phyloP scores from a whole-genome alignment of 805 yeast genomes.

The Kregervanrija fluxuum region DNA sequence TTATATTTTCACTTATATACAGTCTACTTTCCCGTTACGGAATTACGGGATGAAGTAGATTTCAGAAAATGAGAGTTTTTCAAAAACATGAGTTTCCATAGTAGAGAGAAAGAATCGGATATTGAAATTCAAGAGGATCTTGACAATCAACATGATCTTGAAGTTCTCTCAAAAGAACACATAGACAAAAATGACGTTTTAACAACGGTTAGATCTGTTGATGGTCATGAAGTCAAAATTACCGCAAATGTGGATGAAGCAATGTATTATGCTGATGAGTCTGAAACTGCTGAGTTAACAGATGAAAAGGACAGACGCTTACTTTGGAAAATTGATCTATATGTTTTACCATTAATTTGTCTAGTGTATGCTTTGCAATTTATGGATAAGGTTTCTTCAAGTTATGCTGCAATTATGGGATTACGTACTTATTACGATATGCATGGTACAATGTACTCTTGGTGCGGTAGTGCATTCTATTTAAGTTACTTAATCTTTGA shows the following conservation, averaged over 20 bases:
- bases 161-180: neutral
- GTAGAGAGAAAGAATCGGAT: too few relatives aligned
- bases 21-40: too few relatives aligned
- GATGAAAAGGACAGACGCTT: constrained; percentile 22
- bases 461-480: constrained; percentile 40
- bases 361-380: constrained; percentile 29
- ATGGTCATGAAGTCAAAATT: neutral
- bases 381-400: constrained; percentile 34
- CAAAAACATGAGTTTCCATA: too few relatives aligned
- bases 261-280: neutral
- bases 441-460: constrained; percentile 30
- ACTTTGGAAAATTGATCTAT: constrained; percentile 32
- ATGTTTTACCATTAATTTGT: constrained; percentile 30
- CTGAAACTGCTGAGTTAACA: neutral
- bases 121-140: too few relatives aligned
- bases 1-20: too few relatives aligned
- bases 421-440: constrained; percentile 28
- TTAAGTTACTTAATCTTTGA: constrained; percentile 41
- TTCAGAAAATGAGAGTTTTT: too few relatives aligned
- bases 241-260: constrained; percentile 1
- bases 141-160: too few relatives aligned
- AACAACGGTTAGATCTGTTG: neutral
- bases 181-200: neutral
- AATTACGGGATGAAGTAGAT: too few relatives aligned
- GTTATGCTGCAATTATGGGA: constrained; percentile 34